Evolutionary conservation across 1,284 basidiomycete species (phyloP), one percentile per base, ranked within the genome.

Genomic region (Sporisorium reilianum): DNA sequence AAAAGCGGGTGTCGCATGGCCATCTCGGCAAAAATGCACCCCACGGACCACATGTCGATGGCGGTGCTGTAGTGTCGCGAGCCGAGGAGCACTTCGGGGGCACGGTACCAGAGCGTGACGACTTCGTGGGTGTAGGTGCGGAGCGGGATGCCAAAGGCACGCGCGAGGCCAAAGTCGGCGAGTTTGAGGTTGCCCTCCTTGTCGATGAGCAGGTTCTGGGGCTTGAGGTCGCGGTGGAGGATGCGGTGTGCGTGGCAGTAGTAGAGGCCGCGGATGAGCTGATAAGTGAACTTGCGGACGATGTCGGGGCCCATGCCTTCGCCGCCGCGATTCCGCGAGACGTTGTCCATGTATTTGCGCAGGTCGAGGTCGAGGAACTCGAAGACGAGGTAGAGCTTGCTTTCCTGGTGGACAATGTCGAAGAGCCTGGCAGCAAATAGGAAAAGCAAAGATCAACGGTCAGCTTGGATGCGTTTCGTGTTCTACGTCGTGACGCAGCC

Each of bases 21-120:
- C 94, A 96, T 95, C 86, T 96, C 94, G 9, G 94, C 94, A 68
- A 84, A 82, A 82, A 96, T 96, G 79, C 93, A 94, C 18, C 95
- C 96, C 25, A 97, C 95, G 49, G 93, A 95, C 96, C 96, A 99
- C 90, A 98, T 96, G 86, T 99, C 97, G 81, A 98, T 94, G 30
- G 93, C 82, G 3, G 97, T 99, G 22, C 92, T 92, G 86, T 99
- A 99, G 84, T 97, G 95, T 59, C 95, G 90, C 10, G 93, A 93
- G 25, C 97, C 97, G 2, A 99, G 90, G 26, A 99, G 88, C 20
- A 99, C 96, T 84, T 98, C 96, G 1, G 97, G 96, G 1, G 96
- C 94, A 59, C 96, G 91, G 85, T 99, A 99, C 96, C 96, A 99
- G 28, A 99, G 89, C 11, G 96, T 99, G 45, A 99, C 97, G 32